Evolutionary conservation across 768 basidiomycete genomes (phyloP), one percentile per base, ranked within the genome.

Genomic region (Lactifluus hygrophoroides): DNA sequence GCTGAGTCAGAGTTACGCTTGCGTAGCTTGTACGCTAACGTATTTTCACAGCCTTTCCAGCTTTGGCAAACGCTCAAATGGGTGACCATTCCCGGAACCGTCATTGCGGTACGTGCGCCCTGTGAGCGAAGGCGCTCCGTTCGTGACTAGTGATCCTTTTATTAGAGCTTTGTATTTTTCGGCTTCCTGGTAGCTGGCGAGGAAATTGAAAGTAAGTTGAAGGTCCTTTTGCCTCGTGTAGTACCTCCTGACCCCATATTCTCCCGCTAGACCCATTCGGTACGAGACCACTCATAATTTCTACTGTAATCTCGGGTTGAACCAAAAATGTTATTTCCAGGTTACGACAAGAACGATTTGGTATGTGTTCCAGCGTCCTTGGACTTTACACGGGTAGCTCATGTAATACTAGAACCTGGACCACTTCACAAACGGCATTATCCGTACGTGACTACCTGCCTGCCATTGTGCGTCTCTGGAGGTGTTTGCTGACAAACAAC

Each of bases 341-440:
- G 84, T 51, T 86, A 86, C 65, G 86, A 86, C 70, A 84, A 83
- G 69, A 87, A 88, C 66, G 86, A 87, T 64, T 74, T 87, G 56
- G 81, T 83, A 61, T 61, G 78, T 70, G 25, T 51, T 9, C 46
- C 48, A 14, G 16, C 51, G 16, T n/a, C 25, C 38, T 53, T 45
- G 43, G n/a, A 19, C 58, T 50, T 53, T 40, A 56, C 58, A 46
- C 44, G 44, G n/a, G 34, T 51, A 28, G 27, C 60, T 54, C 2
- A 51, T 30, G 17, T 43, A 11, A 19, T n/a, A 64, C 40, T 45
- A 80, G 80, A 83, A 85, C 68, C 74, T 86, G 64, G 85, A 88
- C 65, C 81, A 86, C 68, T 86, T 85, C 69, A 86, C 85, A 27
- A 74, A 80, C 52, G 81, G 80, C 65, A 83, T 86, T 67, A 85